Base-by-base conservation (phyloP, 768 basidiomycete genomes). In the Floccularia luteovirens region DNA sequence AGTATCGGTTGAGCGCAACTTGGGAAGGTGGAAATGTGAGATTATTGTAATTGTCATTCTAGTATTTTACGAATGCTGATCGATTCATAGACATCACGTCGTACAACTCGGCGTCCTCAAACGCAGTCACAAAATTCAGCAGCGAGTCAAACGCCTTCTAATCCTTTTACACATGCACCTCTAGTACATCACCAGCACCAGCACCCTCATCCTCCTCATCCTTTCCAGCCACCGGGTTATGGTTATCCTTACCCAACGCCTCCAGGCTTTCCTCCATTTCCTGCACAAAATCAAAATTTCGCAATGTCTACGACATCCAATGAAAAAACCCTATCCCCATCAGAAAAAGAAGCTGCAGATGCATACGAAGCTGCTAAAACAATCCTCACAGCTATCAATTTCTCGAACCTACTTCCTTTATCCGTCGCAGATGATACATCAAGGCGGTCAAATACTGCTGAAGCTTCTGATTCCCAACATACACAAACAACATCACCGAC, bases 1-100 rank as follows among this genome's bases (percentile, higher is more conserved):
- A 80, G 55, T 92, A 92, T 58, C 67, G 79, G 28, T 55, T 91
- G 16, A 91, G 82, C 54, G 63, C 79, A 4, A 67, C 60, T 40
- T 91, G 88, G 87, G 85, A 86, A 53, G 88, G 88, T 17, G 85
- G 83, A 22, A 81, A 70, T 52, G 88, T 90, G 54, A 55, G 85
- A n/a, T 66, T 16, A 30, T 30, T 31, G 10, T 17, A 28, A 35
- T 5, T 51, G 24, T 19, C 45, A 12, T 44, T 25, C 19, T 40
- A 27, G 31, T 6, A 16, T 4, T 36, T 39, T 17, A 1, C 24
- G 36, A 11, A 42, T 24, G 36, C n/a, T 33, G 43, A 10, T 27
- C 36, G 16, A 24, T 27, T 23, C 16, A n/a, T 30, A 90, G 85
- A 84, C 84, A 14, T 79, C 84, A 13, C 74, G 75, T 41, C 71